A percentile compares a stretch with the other conserved stretches of the same genome.
Evolutionary conservation across 2,329 filamentous ascomycete species (phyloP).

Genomic region (Hypoxylon sp.): DNA sequence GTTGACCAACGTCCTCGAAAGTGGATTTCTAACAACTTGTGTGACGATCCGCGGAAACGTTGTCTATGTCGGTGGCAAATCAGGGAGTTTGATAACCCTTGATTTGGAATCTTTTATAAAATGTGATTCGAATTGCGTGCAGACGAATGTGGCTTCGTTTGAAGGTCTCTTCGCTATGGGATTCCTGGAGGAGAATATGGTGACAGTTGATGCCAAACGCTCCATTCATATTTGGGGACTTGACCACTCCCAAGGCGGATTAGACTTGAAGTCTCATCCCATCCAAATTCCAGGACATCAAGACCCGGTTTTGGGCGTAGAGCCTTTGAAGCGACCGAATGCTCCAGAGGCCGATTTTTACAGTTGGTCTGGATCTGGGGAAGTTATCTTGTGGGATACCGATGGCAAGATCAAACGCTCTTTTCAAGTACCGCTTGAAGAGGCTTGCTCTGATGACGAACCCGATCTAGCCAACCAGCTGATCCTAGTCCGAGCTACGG

Average conservation of each 20-base stretch:
- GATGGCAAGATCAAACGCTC: slow-evolving; percentile 78
- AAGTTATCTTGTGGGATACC: slow-evolving; percentile 85
- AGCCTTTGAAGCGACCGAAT: slow-evolving; percentile 73
- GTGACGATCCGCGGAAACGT: slow-evolving; percentile 72
- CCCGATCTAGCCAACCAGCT: slow-evolving; percentile 71
- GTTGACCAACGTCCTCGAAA: slow-evolving; percentile 75
- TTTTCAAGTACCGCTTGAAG: slow-evolving; percentile 79
- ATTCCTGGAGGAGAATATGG: slow-evolving; percentile 75
- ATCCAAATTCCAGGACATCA: slow-evolving; percentile 74
- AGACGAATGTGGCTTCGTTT: slow-evolving; percentile 58
- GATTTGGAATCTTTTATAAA: slow-evolving; percentile 66
- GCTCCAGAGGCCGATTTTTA: slow-evolving; percentile 79
- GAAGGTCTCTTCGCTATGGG: slow-evolving; percentile 76
- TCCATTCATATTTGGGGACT: slow-evolving; percentile 78
- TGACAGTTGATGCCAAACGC: slow-evolving; percentile 82
- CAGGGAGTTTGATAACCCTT: slow-evolving; percentile 71
- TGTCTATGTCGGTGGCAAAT: slow-evolving; percentile 78
- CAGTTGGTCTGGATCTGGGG: slow-evolving; percentile 89
- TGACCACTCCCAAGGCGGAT: slow-evolving; percentile 61
- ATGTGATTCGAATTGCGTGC: slow-evolving; percentile 58
- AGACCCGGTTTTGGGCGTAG: slow-evolving; percentile 80
- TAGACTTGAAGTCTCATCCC: slow-evolving; percentile 58
- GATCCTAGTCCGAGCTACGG: slow-evolving; percentile 71
- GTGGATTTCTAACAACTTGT: slow-evolving; percentile 78
- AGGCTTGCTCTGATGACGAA: slow-evolving; percentile 65